These are phyloP conservation scores for Fusarium anguioides DNA, from an alignment of 2,329 filamentous ascomycete species.

Conservation along the genomic window DNA sequence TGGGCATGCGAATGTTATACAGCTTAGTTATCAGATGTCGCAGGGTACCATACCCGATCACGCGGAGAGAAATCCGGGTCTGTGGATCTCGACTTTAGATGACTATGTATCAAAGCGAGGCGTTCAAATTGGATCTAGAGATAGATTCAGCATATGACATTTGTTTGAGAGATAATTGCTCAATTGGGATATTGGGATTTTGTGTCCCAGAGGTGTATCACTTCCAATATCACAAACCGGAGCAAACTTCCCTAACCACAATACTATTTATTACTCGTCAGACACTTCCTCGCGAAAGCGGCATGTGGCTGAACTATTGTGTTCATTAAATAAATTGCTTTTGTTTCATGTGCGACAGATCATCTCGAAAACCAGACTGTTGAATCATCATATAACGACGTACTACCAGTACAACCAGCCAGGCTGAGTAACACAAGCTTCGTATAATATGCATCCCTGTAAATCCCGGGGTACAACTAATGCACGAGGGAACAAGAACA, in stretches of 20 bases:
- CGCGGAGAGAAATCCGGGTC: background rate
- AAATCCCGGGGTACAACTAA: background rate
- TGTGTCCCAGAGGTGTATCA: background rate
- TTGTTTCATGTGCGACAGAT: constrained; percentile 3
- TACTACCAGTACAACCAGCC: background rate
- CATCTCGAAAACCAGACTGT: background rate
- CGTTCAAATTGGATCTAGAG: too few relatives aligned
- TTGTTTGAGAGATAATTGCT: too few relatives aligned
- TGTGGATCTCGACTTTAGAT: background rate
- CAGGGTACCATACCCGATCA: background rate
- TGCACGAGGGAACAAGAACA: constrained; percentile 12
- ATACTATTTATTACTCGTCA: background rate
- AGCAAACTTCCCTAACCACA: background rate
- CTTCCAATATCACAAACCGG: background rate
- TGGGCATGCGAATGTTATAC: background rate
- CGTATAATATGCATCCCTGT: constrained; percentile 12
- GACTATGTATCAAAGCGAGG: background rate
- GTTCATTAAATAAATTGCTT: constrained; percentile 8
- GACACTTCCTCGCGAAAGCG: background rate
- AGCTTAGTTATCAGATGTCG: background rate
- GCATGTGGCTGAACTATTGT: constrained; percentile 7
- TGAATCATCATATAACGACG: constrained; percentile 14
- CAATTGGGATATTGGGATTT: too few relatives aligned
- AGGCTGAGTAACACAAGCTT: background rate
- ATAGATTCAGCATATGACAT: too few relatives aligned